phyloP scores from a whole-genome alignment of 2,329 filamentous ascomycete species.

The Colletotrichum sp. region DNA sequence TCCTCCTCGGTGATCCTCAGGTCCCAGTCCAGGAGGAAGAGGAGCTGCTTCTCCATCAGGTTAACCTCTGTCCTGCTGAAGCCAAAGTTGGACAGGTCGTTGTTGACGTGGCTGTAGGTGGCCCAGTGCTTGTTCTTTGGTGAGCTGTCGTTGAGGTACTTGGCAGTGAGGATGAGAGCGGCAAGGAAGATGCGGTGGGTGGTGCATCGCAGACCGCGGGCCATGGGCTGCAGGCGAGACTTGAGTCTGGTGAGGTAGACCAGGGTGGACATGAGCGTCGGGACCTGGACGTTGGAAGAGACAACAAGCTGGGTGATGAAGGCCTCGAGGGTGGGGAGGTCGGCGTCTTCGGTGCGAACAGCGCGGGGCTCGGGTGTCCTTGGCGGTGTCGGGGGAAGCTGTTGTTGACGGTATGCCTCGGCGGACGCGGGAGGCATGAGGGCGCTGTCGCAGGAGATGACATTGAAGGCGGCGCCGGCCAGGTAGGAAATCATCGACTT shows the following conservation, averaged over 20 bases:
- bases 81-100: constrained; percentile 72
- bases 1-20: constrained; percentile 85
- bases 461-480: constrained; percentile 74
- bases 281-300: constrained; percentile 94
- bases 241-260: constrained; percentile 90
- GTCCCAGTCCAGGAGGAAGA: constrained; percentile 95
- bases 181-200: constrained; percentile 98
- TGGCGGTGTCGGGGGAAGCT: constrained; percentile 55
- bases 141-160: constrained; percentile 98
- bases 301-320: constrained; percentile 94
- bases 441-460: constrained; percentile 78
- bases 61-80: constrained; percentile 97
- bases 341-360: constrained; percentile 51
- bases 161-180: constrained; percentile 83
- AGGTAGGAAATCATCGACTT: constrained; percentile 80
- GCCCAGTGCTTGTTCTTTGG: constrained; percentile 99
- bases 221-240: constrained; percentile 86
- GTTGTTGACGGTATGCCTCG: constrained; percentile 38
- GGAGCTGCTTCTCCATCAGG: constrained; percentile 98
- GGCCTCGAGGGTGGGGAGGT: constrained; percentile 80
- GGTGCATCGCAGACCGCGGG: constrained; percentile 95
- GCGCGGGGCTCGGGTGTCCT: constrained; percentile 50
- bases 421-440: constrained; percentile 52
- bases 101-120: constrained; percentile 82
- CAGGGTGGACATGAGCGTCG: constrained; percentile 94